phyloP scores from a whole-genome alignment of 179 eudicot species.

The Spinacia oleracea region DNA sequence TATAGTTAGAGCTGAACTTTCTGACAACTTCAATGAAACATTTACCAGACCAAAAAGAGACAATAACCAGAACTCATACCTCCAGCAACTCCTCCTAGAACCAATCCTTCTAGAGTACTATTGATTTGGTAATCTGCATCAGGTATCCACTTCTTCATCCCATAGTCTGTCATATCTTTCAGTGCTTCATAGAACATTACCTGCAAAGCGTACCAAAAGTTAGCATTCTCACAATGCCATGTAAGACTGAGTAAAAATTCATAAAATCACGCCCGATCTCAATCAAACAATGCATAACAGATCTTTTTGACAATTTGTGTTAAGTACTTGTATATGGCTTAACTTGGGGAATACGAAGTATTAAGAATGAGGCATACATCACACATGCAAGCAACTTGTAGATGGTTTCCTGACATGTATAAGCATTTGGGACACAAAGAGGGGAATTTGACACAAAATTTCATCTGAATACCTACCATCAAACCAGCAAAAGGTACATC shows the following conservation, averaged over 20 bases:
- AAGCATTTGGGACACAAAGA: background rate
- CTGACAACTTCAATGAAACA: background rate
- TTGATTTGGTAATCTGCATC: slow-evolving; percentile 47
- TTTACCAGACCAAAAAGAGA: background rate
- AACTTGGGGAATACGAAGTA: background rate
- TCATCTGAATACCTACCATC: slow-evolving; percentile 56
- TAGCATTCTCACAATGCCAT: background rate
- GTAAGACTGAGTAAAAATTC: background rate
- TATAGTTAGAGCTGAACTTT: background rate
- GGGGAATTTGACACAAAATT: slow-evolving; percentile 6
- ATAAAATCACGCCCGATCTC: background rate
- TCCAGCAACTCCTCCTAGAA: slow-evolving; percentile 91
- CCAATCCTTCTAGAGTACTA: slow-evolving; percentile 67
- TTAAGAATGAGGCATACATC: background rate
- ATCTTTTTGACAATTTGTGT: background rate
- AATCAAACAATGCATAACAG: background rate
- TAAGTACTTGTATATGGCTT: background rate
- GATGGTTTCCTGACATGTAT: background rate
- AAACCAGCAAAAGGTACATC: slow-evolving; percentile 97
- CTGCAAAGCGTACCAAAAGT: slow-evolving; percentile 38
- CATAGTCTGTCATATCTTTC: slow-evolving; percentile 62
- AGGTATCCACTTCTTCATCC: slow-evolving; percentile 54
- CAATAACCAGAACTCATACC: slow-evolving; percentile 43
- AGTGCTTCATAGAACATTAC: slow-evolving; percentile 82
- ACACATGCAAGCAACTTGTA: background rate